These are phyloP conservation scores for Arthromyces matolae DNA, from an alignment of 768 basidiomycete genomes.

Conservation along the genomic window DNA sequence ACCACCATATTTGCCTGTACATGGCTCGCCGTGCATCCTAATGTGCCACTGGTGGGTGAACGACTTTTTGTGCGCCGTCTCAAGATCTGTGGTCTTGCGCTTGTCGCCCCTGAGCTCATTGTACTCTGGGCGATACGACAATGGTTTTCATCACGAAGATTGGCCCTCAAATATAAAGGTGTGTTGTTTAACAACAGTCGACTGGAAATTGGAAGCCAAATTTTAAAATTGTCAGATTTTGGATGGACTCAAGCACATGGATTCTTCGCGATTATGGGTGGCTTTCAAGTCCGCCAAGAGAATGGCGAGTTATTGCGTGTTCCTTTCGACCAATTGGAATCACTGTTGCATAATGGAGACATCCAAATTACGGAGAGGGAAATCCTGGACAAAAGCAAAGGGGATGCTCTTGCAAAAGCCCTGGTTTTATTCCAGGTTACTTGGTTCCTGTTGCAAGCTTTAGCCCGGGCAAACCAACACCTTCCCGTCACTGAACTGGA, in stretches of 20 bases:
- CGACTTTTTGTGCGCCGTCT: background rate
- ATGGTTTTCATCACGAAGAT: conserved; percentile 13
- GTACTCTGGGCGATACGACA: conserved; percentile 19
- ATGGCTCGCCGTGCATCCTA: conserved; percentile 24
- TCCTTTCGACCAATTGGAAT: conserved; percentile 2
- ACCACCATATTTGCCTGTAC: conserved; percentile 22
- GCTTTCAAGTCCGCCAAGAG: conserved; percentile 15
- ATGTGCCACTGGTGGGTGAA: conserved; percentile 15
- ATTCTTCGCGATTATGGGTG: conserved; percentile 27
- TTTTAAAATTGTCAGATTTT: conserved; percentile 4
- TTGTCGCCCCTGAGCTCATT: conserved; percentile 22
- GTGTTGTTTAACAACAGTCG: background rate
- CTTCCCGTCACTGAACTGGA: conserved; percentile 28
- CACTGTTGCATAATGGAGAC: background rate
- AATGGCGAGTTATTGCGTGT: background rate
- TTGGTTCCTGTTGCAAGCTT: conserved; percentile 30
- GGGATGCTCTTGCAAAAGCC: conserved; percentile 21
- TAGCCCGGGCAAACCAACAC: conserved; percentile 18
- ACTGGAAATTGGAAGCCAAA: background rate
- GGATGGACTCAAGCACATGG: conserved; percentile 22
- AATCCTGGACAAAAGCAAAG: conserved; percentile 27
- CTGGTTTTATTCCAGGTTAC: conserved; percentile 23
- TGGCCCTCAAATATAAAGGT: conserved; percentile 13
- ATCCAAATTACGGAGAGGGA: conserved; percentile 15
- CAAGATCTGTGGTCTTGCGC: conserved; percentile 13